Conservation (phyloP, 2,329 filamentous ascomycete species). For the Didymella keratinophila region DNA sequence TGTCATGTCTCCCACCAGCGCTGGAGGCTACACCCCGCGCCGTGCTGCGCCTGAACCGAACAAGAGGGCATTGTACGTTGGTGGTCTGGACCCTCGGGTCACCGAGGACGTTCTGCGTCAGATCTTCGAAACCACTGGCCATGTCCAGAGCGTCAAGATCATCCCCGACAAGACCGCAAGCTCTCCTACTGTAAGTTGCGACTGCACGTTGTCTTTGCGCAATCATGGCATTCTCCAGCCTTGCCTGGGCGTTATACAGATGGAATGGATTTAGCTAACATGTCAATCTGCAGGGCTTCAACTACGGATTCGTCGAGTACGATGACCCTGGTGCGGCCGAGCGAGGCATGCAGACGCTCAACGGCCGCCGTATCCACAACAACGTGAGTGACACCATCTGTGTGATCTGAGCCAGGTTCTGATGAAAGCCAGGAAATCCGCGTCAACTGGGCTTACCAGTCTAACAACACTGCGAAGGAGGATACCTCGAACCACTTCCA, state of each 20-base stretch:
- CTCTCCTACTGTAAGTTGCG: constrained; percentile 46
- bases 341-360: constrained; percentile 95
- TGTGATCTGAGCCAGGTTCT: constrained; percentile 24
- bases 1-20: constrained; percentile 84
- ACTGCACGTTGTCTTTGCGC: background rate
- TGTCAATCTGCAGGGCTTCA: constrained; percentile 77
- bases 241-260: background rate
- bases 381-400: constrained; percentile 69
- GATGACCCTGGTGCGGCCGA: constrained; percentile 97
- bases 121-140: constrained; percentile 98
- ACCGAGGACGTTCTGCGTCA: constrained; percentile 96
- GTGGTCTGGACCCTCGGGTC: constrained; percentile 91
- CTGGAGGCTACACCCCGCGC: constrained; percentile 74
- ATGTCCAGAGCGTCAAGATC: constrained; percentile 98
- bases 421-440: constrained; percentile 79
- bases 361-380: constrained; percentile 94
- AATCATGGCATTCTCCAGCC: constrained; percentile 10
- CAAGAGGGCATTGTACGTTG: constrained; percentile 96
- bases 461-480: constrained; percentile 92
- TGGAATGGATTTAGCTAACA: constrained; percentile 24
- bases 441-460: constrained; percentile 99
- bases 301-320: constrained; percentile 99
- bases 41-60: constrained; percentile 97
- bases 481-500: constrained; percentile 99
- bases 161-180: constrained; percentile 99